Evolutionary conservation across 306 rosid genomes (phyloP), one percentile per base, ranked within the genome.

Genomic region (Gynostemma pentaphyllum): DNA sequence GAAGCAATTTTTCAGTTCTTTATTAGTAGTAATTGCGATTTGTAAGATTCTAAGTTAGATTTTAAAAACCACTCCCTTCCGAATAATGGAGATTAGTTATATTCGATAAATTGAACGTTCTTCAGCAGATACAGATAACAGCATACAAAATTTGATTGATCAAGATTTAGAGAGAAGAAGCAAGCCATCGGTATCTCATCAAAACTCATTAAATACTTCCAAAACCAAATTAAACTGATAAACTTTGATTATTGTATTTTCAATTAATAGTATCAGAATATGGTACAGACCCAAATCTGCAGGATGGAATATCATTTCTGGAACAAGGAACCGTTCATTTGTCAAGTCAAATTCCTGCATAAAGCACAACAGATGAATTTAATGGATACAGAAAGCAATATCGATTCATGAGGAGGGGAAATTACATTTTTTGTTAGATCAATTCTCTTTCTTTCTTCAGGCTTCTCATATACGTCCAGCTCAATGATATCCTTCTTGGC

Each of bases 301-400:
- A 44, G 98, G 98, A 69, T 81, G 95, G 74, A 92, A 92, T 45
- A 92, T 76, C 98, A 92, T 92, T 85, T 92, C 98, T 0, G 98
- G 95, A 24, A 88, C 96, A 64, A 92, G 95, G 83, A 92, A 88
- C 14, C 98, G 89, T 62, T 92, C 98, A 32, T 92, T 92, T 22
- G 96, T 84, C 83, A 92, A 77, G 70, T 88, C 96, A 67, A 92
- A 88, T 68, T 92, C 98, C 96, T 92, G 73, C 26, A 45, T 56
- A 67, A 64, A 24, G 44, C 45, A 55, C 48, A 46, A 55, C 53
- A 68, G 26, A 45, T 10, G 68, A 46, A 42, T 11, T 34, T 48
- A 22, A 70, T 24, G 23, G 45, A 26, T 47, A 18, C 21, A 45
- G 19, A 9, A 64, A 49, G 37, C 18, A 39, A 21, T 44, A 41